These are phyloP conservation scores for Termitomyces sp. DNA, from an alignment of 768 basidiomycete species.

Conservation along the genomic window DNA sequence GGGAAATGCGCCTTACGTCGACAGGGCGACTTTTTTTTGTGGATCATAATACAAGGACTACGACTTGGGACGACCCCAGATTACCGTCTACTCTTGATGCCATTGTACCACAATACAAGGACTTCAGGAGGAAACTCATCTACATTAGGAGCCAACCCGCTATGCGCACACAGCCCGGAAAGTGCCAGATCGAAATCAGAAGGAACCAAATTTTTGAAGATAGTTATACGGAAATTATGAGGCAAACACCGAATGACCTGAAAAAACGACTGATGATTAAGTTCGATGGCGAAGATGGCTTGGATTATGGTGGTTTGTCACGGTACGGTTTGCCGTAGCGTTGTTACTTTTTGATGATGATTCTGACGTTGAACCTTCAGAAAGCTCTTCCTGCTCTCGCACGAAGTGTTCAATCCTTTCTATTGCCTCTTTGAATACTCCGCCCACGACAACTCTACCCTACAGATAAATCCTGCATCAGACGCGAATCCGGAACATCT, in stretches of 20 bases:
- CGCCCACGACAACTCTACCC: slow-evolving; percentile 98
- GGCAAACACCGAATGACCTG: slow-evolving; percentile 95
- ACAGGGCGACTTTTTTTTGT: slow-evolving; percentile 99
- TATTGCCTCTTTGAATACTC: slow-evolving; percentile 99
- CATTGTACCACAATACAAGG: slow-evolving; percentile 99
- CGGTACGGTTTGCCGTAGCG: slow-evolving; percentile 47
- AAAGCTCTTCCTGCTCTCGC: slow-evolving; percentile 98
- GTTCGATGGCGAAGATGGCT: slow-evolving; percentile 97
- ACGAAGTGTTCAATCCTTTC: slow-evolving; percentile 99
- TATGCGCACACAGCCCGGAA: slow-evolving; percentile 96
- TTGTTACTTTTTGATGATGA: background rate
- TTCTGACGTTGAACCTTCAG: slow-evolving; percentile 33
- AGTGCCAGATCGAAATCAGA: slow-evolving; percentile 98
- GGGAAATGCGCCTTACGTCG: slow-evolving; percentile 99
- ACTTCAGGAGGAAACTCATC: slow-evolving; percentile 98
- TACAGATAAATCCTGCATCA: slow-evolving; percentile 98
- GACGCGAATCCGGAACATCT: slow-evolving; percentile 98
- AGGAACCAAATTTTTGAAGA: slow-evolving; percentile 99
- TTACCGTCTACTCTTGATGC: slow-evolving; percentile 91
- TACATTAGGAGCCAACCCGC: slow-evolving; percentile 99
- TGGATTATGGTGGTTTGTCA: slow-evolving; percentile 97
- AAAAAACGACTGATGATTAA: slow-evolving; percentile 99
- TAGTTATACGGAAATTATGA: slow-evolving; percentile 99
- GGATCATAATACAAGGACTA: slow-evolving; percentile 99
- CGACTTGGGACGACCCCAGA: slow-evolving; percentile 99